These are phyloP conservation scores for Ophiognomonia clavigignenti-juglandacearum DNA, from an alignment of 2,329 filamentous ascomycete genomes.

Conservation along the genomic window DNA sequence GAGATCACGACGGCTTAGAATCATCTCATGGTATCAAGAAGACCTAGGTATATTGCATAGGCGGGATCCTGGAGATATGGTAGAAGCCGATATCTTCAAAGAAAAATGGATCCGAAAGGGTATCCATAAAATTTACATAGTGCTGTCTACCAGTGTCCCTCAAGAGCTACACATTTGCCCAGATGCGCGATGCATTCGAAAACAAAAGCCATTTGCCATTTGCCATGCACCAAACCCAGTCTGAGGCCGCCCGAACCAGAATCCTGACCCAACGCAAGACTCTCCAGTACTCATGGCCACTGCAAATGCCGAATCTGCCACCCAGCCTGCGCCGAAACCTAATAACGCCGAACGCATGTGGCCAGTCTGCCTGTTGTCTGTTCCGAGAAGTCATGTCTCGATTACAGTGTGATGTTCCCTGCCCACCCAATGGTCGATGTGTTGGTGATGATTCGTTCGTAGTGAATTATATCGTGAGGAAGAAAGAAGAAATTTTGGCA, in stretches of 20 bases:
- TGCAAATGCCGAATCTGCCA: background rate
- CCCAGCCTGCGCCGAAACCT: background rate
- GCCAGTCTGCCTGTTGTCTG: background rate
- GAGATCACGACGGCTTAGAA: too few species aligned
- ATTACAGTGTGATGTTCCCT: background rate
- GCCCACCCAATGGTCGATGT: background rate
- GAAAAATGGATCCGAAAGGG: background rate
- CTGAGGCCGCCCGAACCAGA: background rate
- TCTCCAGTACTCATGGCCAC: background rate
- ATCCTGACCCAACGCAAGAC: background rate
- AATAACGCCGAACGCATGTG: slow-evolving; percentile 1
- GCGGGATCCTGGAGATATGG: too few species aligned
- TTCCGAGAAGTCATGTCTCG: background rate
- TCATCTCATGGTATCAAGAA: too few species aligned
- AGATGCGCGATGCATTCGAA: background rate
- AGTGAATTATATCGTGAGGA: background rate
- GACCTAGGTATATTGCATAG: too few species aligned
- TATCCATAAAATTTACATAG: background rate
- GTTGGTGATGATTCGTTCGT: background rate
- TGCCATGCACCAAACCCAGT: background rate
- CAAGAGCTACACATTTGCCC: background rate
- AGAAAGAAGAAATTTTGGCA: background rate
- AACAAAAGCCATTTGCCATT: background rate
- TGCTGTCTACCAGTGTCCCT: background rate
- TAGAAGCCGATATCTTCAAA: background rate